These are phyloP conservation scores for Saccharomyces hybrid DNA, from an alignment of 1,139 yeast genomes.

Conservation along the genomic window DNA sequence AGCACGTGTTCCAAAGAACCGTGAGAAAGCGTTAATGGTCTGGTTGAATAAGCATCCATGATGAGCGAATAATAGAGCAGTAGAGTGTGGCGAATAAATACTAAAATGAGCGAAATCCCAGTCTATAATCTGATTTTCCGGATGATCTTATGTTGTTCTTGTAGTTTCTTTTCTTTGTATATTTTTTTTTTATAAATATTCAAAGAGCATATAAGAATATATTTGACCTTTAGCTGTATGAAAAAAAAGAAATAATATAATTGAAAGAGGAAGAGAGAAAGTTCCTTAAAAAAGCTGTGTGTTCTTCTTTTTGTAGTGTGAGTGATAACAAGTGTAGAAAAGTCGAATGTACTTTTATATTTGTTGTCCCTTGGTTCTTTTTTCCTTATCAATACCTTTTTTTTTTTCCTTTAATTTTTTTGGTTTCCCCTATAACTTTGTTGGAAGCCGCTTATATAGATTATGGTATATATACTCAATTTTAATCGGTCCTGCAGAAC, in stretches of 20 bases:
- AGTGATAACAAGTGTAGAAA: neutral
- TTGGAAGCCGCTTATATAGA: neutral
- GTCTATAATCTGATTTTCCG: neutral
- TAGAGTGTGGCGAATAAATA: neutral
- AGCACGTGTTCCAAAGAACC: constrained; percentile 85
- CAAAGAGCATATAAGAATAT: constrained; percentile 1
- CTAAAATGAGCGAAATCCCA: neutral
- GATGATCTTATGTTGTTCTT: neutral
- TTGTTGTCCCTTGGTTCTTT: neutral
- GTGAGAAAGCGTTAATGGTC: constrained; percentile 77
- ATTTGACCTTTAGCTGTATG: neutral
- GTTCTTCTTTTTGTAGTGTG: neutral
- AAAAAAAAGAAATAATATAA: neutral
- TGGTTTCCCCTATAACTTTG: neutral
- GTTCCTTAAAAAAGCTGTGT: neutral
- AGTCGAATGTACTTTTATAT: neutral
- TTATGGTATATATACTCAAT: neutral
- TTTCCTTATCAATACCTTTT: constrained; percentile 1
- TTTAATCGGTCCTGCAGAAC: neutral
- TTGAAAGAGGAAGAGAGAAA: neutral
- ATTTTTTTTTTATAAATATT: neutral
- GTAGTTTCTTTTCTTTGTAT: neutral
- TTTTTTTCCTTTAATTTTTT: neutral
- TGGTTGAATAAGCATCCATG: constrained; percentile 37
- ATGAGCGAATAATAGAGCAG: neutral